These are phyloP conservation scores for Isoetes taiwanensis DNA, from an alignment of 75 land plant species.

Conservation along the genomic window DNA sequence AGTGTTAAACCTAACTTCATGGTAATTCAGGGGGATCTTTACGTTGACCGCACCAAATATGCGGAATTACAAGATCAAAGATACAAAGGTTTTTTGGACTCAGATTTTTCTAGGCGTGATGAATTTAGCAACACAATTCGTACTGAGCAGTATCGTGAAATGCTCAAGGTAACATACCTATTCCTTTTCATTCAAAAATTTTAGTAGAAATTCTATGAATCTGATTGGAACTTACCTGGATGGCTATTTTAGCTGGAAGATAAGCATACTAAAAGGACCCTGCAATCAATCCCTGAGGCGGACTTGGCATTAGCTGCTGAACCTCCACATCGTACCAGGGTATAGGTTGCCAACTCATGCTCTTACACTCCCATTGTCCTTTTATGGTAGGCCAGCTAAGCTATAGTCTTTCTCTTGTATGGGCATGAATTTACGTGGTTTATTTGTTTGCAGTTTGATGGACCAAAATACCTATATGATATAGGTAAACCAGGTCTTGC, in stretches of 20 bases:
- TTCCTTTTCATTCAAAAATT: neutral
- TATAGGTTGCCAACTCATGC: too few relatives aligned
- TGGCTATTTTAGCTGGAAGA: conserved; percentile 16
- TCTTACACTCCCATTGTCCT: too few relatives aligned
- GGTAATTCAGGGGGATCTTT: conserved; percentile 28
- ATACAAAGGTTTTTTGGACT: conserved; percentile 24
- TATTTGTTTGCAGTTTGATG: conserved; percentile 21
- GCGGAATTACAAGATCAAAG: conserved; percentile 19
- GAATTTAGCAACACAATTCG: conserved; percentile 24
- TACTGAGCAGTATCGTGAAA: conserved; percentile 28
- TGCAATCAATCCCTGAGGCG: conserved; percentile 10
- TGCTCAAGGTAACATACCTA: conserved; percentile 13
- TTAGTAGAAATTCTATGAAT: neutral
- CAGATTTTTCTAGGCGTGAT: conserved; percentile 30
- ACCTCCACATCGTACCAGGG: conserved; percentile 18
- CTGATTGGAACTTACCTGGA: neutral
- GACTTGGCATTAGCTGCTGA: conserved; percentile 4
- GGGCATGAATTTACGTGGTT: neutral
- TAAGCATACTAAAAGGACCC: conserved; percentile 14
- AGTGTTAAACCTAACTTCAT: too few relatives aligned
- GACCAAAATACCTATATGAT: conserved; percentile 27
- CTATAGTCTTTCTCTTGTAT: neutral
- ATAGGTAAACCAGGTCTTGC: conserved; percentile 21
- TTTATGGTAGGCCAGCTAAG: too few relatives aligned
- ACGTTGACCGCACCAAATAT: conserved; percentile 24